phyloP scores from a whole-genome alignment of 257 asterid genomes.

The Solanum sparsipilum region DNA sequence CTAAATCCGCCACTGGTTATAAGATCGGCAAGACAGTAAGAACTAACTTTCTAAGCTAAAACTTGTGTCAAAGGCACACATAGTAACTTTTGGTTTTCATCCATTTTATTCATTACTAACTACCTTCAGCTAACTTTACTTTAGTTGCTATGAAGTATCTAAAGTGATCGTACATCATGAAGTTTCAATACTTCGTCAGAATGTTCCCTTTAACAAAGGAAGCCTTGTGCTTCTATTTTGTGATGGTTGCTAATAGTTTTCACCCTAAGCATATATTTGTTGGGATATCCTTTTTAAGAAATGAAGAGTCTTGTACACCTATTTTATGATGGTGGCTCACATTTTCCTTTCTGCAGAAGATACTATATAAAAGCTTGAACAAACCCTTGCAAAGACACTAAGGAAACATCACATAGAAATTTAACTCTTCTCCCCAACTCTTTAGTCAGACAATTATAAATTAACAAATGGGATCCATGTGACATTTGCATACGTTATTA shows the following conservation, averaged over 20 bases:
- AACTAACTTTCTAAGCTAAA: not conserved
- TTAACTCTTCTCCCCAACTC: not conserved
- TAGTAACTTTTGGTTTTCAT: not conserved
- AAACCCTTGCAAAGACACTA: not conserved
- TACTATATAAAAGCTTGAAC: not conserved
- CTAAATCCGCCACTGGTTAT: not conserved
- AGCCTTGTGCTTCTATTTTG: not conserved
- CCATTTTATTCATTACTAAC: not conserved
- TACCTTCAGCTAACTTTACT: not conserved
- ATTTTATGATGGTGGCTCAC: not conserved
- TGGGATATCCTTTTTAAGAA: not conserved
- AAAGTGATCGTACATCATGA: not conserved
- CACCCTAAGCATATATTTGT: not conserved
- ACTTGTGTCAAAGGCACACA: not conserved
- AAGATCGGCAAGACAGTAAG: not conserved
- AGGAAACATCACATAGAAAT: not conserved
- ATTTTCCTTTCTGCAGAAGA: not conserved
- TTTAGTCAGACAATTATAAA: not conserved
- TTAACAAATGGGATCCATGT: not conserved
- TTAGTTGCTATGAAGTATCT: not conserved
- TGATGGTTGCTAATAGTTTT: not conserved
- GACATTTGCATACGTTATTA: not conserved
- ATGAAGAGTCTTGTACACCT: not conserved
- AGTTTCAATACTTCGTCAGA: not conserved
- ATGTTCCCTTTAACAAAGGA: not conserved